Conservation (phyloP, 768 basidiomycete species). For the Hericium coralloides region DNA sequence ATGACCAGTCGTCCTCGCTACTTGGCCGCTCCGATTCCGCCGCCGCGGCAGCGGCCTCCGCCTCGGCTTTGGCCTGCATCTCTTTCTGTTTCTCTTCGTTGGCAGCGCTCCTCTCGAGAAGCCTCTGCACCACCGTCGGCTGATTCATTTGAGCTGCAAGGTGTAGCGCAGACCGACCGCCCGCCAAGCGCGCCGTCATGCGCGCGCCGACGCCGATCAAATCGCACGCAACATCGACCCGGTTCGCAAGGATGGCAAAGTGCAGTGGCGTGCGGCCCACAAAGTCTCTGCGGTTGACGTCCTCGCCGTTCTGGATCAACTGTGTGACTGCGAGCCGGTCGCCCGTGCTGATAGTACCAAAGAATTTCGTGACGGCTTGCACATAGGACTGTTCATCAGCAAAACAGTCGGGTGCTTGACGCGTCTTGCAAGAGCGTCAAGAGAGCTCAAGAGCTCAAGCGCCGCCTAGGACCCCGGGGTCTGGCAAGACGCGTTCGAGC, state of each 20-base stretch:
- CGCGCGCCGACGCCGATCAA: slow-evolving; percentile 48
- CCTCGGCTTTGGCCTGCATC: slow-evolving; percentile 11
- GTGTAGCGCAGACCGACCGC: slow-evolving; percentile 48
- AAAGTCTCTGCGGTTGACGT: slow-evolving; percentile 48
- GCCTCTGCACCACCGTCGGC: slow-evolving; percentile 33
- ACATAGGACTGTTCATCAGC: slow-evolving; percentile 55
- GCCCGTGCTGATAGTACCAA: slow-evolving; percentile 39
- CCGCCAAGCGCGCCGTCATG: slow-evolving; percentile 46
- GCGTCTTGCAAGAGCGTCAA: no score
- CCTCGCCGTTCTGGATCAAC: slow-evolving; percentile 33
- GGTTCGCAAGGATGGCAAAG: slow-evolving; percentile 40
- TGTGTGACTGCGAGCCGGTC: slow-evolving; percentile 32
- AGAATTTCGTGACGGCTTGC: slow-evolving; percentile 43
- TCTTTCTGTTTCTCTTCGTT: slow-evolving; percentile 21
- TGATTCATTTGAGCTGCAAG: slow-evolving; percentile 44
- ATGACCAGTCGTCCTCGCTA: slow-evolving; percentile 15
- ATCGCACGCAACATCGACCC: slow-evolving; percentile 36
- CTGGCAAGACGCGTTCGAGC: no score
- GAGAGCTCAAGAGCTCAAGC: no score
- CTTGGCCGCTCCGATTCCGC: slow-evolving; percentile 12
- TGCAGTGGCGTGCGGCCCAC: slow-evolving; percentile 56
- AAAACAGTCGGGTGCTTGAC: no score
- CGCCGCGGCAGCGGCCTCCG: slow-evolving; percentile 4
- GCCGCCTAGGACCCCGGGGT: no score
- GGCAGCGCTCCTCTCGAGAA: slow-evolving; percentile 38